Evolutionary conservation across 805 yeast genomes (phyloP).

Genomic region (Candida morakotiae): DNA sequence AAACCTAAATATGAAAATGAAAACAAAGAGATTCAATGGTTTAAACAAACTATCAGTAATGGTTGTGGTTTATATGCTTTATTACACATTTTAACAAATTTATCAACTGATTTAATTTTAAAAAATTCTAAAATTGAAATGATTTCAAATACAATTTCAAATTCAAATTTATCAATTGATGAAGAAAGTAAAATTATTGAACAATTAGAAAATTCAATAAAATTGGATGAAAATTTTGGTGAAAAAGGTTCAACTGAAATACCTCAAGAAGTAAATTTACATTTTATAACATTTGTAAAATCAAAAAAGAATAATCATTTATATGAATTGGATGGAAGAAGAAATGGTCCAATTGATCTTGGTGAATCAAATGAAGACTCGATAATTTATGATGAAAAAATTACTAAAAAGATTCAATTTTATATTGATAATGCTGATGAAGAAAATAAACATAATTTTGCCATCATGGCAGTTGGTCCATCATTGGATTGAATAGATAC

Average conservation of each 20-base stretch:
- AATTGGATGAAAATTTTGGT: conserved; percentile 43
- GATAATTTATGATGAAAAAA: conserved; percentile 34
- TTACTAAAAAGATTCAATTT: conserved; percentile 55
- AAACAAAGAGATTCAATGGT: conserved; percentile 56
- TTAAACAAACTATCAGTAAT: conserved; percentile 76
- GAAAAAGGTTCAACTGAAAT: conserved; percentile 63
- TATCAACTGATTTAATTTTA: conserved; percentile 43
- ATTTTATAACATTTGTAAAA: conserved; percentile 72
- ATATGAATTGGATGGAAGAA: conserved; percentile 87
- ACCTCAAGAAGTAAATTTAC: conserved; percentile 60
- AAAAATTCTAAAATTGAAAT: conserved; percentile 26
- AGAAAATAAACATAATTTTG: conserved; percentile 57
- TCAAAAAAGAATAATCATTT: conserved; percentile 52
- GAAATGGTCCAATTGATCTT: conserved; percentile 68
- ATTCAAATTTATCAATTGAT: conserved; percentile 16
- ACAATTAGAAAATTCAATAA: conserved; percentile 36
- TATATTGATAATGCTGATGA: conserved; percentile 66
- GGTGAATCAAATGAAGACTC: conserved; percentile 43
- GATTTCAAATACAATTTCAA: conserved; percentile 1
- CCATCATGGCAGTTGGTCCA: conserved; percentile 77
- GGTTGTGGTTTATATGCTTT: conserved; percentile 93
- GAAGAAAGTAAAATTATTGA: conserved; percentile 45
- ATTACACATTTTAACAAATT: conserved; percentile 53
- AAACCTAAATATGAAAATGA: conserved; percentile 19
- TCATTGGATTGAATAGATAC: conserved; percentile 43